Evolutionary conservation across 2,329 filamentous ascomycete species (phyloP).

Genomic region (Aspergillus vadensis): DNA sequence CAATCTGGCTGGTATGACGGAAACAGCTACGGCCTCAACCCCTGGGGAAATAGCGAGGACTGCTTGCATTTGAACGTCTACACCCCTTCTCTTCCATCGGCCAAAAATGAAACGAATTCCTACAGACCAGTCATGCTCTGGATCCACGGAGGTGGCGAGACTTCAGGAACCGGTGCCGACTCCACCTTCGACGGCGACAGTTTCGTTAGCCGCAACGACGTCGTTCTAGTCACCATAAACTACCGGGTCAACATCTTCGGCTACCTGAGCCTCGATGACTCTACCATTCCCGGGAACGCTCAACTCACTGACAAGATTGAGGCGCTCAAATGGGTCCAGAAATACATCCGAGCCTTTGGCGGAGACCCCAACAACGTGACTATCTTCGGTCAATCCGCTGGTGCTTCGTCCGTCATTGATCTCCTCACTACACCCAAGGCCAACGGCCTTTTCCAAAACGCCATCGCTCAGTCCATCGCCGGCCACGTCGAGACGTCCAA

Average conservation of each 20-base stretch:
- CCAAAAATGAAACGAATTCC: background rate
- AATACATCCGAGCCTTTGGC: constrained; percentile 34
- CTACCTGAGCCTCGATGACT: background rate
- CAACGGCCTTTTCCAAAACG: constrained; percentile 29
- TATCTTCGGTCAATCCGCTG: constrained; percentile 31
- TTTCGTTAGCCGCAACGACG: background rate
- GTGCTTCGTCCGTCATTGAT: constrained; percentile 20
- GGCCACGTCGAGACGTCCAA: background rate
- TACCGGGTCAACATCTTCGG: constrained; percentile 29
- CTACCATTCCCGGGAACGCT: constrained; percentile 11
- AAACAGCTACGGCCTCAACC: background rate
- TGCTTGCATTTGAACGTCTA: constrained; percentile 38
- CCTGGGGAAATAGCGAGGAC: constrained; percentile 33
- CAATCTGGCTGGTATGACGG: constrained; percentile 3
- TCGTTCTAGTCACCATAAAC: constrained; percentile 10
- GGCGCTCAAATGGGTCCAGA: constrained; percentile 29
- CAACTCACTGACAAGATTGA: constrained; percentile 21
- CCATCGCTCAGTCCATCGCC: constrained; percentile 29
- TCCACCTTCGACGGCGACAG: constrained; percentile 3
- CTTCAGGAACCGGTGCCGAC: background rate
- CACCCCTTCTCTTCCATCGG: background rate
- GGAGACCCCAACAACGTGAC: constrained; percentile 32
- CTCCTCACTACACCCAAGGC: constrained; percentile 25
- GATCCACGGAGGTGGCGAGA: constrained; percentile 6
- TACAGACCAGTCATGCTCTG: constrained; percentile 5